These are phyloP conservation scores for Ascoidea asiatica DNA, from an alignment of 805 yeast genomes.

Conservation along the genomic window DNA sequence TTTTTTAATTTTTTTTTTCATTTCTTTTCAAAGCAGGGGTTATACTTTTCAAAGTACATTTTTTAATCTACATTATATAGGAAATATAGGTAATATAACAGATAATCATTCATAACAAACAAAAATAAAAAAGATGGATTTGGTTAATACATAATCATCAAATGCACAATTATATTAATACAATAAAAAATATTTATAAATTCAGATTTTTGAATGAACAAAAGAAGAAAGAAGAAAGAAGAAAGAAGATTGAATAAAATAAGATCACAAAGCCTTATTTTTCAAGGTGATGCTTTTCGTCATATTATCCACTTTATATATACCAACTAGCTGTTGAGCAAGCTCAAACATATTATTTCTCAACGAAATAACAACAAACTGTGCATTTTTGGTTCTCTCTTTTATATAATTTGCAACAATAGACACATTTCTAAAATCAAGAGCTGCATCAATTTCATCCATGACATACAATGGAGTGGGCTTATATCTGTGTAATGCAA, in stretches of 20 bases:
- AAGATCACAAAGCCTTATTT: slow-evolving; percentile 32
- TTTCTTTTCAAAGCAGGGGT: too few relatives aligned
- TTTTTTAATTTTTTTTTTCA: too few relatives aligned
- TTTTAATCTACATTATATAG: too few relatives aligned
- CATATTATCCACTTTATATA: slow-evolving; percentile 86
- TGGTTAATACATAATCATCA: background rate
- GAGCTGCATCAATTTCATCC: slow-evolving; percentile 99
- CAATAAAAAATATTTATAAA: too few relatives aligned
- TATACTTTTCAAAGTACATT: too few relatives aligned
- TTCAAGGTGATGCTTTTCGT: slow-evolving; percentile 72
- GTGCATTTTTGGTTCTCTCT: slow-evolving; percentile 92
- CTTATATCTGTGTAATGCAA: slow-evolving; percentile 89
- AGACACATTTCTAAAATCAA: slow-evolving; percentile 92
- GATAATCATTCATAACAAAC: too few relatives aligned
- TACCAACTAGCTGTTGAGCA: slow-evolving; percentile 89
- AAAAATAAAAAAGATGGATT: background rate
- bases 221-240: background rate
- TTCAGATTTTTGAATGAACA: too few relatives aligned
- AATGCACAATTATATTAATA: too few relatives aligned
- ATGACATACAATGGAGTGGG: slow-evolving; percentile 96
- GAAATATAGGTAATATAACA: too few relatives aligned
- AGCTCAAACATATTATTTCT: slow-evolving; percentile 97
- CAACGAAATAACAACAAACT: slow-evolving; percentile 86
- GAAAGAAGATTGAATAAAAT: too few relatives aligned
- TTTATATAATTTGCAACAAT: slow-evolving; percentile 96